A percentile compares a stretch with the other conserved stretches of the same genome.
Conservation (phyloP, 768 basidiomycete genomes). For the Termitomyces sp. region DNA sequence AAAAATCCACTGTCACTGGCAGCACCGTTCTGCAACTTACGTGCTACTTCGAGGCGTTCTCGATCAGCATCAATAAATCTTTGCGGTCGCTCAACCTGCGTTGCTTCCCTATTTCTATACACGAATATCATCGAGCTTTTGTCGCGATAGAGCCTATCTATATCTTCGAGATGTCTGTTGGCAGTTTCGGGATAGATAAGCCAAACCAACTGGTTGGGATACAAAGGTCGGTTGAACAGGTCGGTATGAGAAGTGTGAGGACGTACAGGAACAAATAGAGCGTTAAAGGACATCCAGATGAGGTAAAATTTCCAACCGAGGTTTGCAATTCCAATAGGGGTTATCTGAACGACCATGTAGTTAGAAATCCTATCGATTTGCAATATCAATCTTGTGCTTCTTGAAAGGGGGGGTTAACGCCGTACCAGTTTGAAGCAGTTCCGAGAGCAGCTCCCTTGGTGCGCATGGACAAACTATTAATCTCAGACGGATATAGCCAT, state of each 20-base stretch:
- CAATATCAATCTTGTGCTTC: background rate
- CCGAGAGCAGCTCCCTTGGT: slow-evolving; percentile 44
- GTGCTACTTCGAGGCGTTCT: slow-evolving; percentile 17
- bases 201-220: slow-evolving; percentile 32
- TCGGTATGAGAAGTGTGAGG: background rate
- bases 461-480: slow-evolving; percentile 45
- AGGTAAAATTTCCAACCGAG: slow-evolving; percentile 46
- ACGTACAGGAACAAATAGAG: slow-evolving; percentile 41
- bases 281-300: slow-evolving; percentile 46
- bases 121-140: slow-evolving; percentile 36
- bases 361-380: slow-evolving; percentile 37
- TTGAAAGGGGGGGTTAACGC: background rate
- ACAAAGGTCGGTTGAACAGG: background rate
- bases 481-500: slow-evolving; percentile 47
- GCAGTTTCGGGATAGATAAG: slow-evolving; percentile 45
- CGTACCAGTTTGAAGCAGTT: slow-evolving; percentile 43
- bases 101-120: slow-evolving; percentile 36
- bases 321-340: slow-evolving; percentile 38
- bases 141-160: slow-evolving; percentile 42
- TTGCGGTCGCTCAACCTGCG: slow-evolving; percentile 36
- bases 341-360: slow-evolving; percentile 45
- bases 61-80: slow-evolving; percentile 34
- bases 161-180: slow-evolving; percentile 45
- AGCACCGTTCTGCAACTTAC: background rate
- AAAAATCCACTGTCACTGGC: background rate